A percentile compares a stretch with the other conserved stretches of the same genome.
Evolutionary conservation across 2,329 filamentous ascomycete species (phyloP).

Genomic region (Lithohypha guttulata): DNA sequence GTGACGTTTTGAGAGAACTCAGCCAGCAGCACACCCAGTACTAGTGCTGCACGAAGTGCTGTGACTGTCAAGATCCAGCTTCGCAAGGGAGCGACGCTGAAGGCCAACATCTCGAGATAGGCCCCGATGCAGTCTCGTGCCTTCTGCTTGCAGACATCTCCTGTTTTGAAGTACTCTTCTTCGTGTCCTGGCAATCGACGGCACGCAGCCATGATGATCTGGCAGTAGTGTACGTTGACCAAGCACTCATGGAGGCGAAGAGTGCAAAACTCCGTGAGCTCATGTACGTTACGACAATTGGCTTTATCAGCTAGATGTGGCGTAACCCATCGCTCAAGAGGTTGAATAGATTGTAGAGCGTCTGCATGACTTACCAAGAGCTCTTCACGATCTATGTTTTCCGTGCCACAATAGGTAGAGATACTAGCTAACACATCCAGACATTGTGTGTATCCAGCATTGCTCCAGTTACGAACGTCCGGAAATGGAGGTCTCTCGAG

Average conservation of each 20-base stretch:
- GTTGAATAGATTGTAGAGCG: conserved; percentile 3
- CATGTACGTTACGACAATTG: conserved; percentile 6
- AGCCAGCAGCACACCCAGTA: conserved; percentile 95
- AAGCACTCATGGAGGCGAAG: conserved; percentile 6
- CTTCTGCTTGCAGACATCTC: conserved; percentile 2
- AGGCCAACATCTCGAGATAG: conserved; percentile 6
- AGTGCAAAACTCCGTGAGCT: conserved; percentile 3
- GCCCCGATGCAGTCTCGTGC: conserved; percentile 5
- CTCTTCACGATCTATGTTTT: conserved; percentile 7
- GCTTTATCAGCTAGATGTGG: conserved; percentile 5
- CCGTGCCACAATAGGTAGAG: conserved; percentile 1
- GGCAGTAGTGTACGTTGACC: conserved; percentile 7
- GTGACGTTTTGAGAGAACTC: conserved; percentile 68
- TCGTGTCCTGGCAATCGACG: conserved; percentile 3
- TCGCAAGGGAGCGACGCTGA: conserved; percentile 5
- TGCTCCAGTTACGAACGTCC: neutral
- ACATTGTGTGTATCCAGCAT: conserved; percentile 4
- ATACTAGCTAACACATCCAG: conserved; percentile 2
- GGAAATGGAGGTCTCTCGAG: conserved; percentile 1
- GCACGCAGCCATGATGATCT: conserved; percentile 8
- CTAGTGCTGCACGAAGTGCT: conserved; percentile 3
- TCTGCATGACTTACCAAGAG: conserved; percentile 2
- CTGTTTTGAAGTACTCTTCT: conserved; percentile 7
- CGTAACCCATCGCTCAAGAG: conserved; percentile 1
- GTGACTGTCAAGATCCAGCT: conserved; percentile 8